Evolutionary conservation across 2,329 filamentous ascomycete species (phyloP).

Genomic region (Mollisia scopiformis): DNA sequence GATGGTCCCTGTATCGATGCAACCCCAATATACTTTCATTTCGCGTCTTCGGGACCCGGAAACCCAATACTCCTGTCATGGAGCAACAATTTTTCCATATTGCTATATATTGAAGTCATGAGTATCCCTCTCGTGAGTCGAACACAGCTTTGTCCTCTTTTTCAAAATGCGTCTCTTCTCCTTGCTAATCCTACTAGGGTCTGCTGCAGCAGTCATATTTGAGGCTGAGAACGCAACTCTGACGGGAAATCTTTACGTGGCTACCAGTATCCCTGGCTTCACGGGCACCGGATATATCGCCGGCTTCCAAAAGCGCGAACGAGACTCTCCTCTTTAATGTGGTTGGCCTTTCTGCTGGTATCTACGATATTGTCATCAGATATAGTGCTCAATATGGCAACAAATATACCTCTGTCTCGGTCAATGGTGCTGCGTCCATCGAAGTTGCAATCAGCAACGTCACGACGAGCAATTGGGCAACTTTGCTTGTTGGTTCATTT

Average conservation of each 20-base stretch:
- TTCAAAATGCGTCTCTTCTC: slow-evolving; percentile 8
- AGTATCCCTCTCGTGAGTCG: not conserved
- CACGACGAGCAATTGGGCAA: slow-evolving; percentile 42
- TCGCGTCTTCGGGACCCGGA: not conserved
- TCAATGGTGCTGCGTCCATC: slow-evolving; percentile 46
- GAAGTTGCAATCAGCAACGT: slow-evolving; percentile 44
- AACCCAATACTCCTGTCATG: not conserved
- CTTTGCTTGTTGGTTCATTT: slow-evolving; percentile 46
- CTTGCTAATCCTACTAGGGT: not conserved
- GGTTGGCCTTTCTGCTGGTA: slow-evolving; percentile 36
- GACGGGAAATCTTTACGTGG: slow-evolving; percentile 9
- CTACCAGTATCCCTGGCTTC: slow-evolving; percentile 17
- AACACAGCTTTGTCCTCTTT: not conserved
- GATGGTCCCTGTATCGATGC: not conserved
- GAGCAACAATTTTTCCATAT: not conserved
- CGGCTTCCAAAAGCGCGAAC: slow-evolving; percentile 44
- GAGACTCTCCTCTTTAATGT: slow-evolving; percentile 49
- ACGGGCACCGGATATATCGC: slow-evolving; percentile 47
- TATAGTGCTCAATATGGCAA: slow-evolving; percentile 51
- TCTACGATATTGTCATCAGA: slow-evolving; percentile 48
- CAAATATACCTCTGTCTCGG: slow-evolving; percentile 46
- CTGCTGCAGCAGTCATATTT: slow-evolving; percentile 14
- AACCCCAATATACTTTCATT: not conserved
- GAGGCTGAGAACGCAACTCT: slow-evolving; percentile 18
- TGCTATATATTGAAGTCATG: not conserved